These are phyloP conservation scores for Grosmannia penicillata DNA, from an alignment of 2,329 filamentous ascomycete genomes.

Conservation along the genomic window DNA sequence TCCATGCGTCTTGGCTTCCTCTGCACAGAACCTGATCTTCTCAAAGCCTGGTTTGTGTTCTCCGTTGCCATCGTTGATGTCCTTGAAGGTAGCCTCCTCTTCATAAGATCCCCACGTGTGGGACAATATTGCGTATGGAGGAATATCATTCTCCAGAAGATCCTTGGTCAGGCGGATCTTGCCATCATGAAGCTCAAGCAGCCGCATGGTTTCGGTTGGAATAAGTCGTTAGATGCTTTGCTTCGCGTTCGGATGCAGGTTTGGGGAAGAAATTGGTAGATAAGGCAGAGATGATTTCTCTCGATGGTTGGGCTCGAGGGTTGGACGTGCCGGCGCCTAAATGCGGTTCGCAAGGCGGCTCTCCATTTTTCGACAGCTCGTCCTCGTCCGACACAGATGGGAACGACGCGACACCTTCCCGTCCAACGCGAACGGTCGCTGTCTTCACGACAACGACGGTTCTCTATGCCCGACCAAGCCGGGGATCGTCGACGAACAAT, in stretches of 20 bases:
- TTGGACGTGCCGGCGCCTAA: too few species aligned
- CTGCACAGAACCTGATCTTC: neutral
- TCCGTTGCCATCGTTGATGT: neutral
- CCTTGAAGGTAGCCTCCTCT: constrained; percentile 1
- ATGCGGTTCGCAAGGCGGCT: too few species aligned
- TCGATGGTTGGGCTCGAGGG: too few species aligned
- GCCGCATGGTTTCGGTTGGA: too few species aligned
- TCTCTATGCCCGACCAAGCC: neutral
- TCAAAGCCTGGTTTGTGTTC: neutral
- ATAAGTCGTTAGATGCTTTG: too few species aligned
- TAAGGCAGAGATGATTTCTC: too few species aligned
- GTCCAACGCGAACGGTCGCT: neutral
- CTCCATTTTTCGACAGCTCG: too few species aligned
- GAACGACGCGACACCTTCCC: too few species aligned
- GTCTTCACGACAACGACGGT: neutral
- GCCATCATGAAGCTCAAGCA: too few species aligned
- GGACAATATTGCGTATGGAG: constrained; percentile 6
- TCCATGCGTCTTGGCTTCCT: neutral
- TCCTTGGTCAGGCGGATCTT: neutral
- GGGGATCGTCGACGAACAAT: neutral
- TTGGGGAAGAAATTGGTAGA: too few species aligned
- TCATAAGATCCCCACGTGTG: constrained; percentile 4
- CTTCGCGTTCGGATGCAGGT: too few species aligned
- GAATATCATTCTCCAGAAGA: neutral
- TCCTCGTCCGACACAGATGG: too few species aligned